A percentile compares a stretch with the other conserved stretches of the same genome.
Conservation (phyloP, 208 protist species). For the Crithidia thermophila region DNA sequence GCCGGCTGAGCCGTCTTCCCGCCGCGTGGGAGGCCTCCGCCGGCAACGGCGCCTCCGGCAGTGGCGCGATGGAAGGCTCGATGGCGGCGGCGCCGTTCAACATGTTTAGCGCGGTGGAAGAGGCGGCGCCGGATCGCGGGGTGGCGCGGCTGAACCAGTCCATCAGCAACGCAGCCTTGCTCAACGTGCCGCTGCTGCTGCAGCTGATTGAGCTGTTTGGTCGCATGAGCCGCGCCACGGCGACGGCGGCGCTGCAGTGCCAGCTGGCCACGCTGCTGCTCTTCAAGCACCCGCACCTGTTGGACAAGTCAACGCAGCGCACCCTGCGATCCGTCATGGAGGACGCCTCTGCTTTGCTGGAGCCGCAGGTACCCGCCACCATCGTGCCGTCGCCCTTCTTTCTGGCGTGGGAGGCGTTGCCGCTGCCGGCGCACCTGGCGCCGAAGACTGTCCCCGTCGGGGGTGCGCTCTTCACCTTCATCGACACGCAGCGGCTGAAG, state of each 20-base stretch:
- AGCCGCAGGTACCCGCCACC: constrained; percentile 32
- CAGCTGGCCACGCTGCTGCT: constrained; percentile 70
- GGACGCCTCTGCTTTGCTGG: constrained; percentile 32
- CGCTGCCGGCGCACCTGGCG: constrained; percentile 75
- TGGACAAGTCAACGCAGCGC: constrained; percentile 48
- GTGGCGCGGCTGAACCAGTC: constrained; percentile 26
- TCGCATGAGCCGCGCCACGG: constrained; percentile 32
- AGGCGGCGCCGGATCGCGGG: constrained; percentile 26
- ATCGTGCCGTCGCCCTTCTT: constrained; percentile 59
- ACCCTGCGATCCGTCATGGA: constrained; percentile 42
- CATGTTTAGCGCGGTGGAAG: constrained; percentile 28
- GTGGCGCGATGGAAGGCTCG: background rate
- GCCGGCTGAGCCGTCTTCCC: constrained; percentile 19
- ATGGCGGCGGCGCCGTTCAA: constrained; percentile 1
- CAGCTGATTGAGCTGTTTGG: constrained; percentile 62
- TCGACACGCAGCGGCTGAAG: constrained; percentile 83
- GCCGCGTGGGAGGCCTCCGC: background rate
- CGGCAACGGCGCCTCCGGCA: background rate
- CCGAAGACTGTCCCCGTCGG: constrained; percentile 82
- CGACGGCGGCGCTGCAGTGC: constrained; percentile 41
- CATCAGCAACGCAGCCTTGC: constrained; percentile 27
- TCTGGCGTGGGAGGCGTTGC: constrained; percentile 65
- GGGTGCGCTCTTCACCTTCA: constrained; percentile 90
- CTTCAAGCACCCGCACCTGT: constrained; percentile 67
- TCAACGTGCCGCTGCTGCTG: constrained; percentile 64